Base-by-base conservation (phyloP, 2,329 filamentous ascomycete species). In the Aureobasidium uvarum region DNA sequence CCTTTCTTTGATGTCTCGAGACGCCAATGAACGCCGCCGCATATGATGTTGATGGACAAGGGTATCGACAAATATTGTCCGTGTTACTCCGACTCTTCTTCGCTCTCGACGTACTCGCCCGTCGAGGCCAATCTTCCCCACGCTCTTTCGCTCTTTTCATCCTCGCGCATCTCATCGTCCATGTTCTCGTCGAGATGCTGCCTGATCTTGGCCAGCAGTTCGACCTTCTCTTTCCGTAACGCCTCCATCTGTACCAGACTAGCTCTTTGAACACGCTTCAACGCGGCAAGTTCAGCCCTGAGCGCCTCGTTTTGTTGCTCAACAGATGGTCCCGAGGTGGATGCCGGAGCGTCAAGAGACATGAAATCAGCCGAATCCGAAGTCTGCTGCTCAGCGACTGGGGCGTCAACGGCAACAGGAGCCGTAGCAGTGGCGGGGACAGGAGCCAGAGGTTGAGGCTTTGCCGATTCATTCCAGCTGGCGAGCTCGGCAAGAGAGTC, bases 181-280 rank as follows among this genome's bases (percentile, higher is more conserved):
- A 55, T 28, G n/a, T 54, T 20, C 10, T 52, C 39, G 20, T 58
- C 62, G 7, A 58, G 13, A 16, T 48, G 28, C n/a, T 58, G 33
- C 52, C 41, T 48, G 16, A 60, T 74, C 55, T 72, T 67, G 31
- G 71, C 65, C 46, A 75, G 56, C 36, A 78, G 70, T 41, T 71
- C 75, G 46, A 77, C 75, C 41, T 74, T 76, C 68, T 81, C 79
- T 51, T 77, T 74, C 50, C 76, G 75, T 62, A 81, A 56, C 66
- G 77, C 76, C 16, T 77, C 77, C 31, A 82, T 71, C 66, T 81
- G 80, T 25, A 77, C 72, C 62, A 82, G 78, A 5, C 77, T 79
- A 39, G 77, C 77, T 66, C 75, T 78, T 69, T 81, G 80, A 36
- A 81, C 73, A 46, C 78, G 74, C 67, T 80, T 76, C 36, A 82